These are phyloP conservation scores for Suillus luteus DNA, from an alignment of 768 basidiomycete species.

Conservation along the genomic window DNA sequence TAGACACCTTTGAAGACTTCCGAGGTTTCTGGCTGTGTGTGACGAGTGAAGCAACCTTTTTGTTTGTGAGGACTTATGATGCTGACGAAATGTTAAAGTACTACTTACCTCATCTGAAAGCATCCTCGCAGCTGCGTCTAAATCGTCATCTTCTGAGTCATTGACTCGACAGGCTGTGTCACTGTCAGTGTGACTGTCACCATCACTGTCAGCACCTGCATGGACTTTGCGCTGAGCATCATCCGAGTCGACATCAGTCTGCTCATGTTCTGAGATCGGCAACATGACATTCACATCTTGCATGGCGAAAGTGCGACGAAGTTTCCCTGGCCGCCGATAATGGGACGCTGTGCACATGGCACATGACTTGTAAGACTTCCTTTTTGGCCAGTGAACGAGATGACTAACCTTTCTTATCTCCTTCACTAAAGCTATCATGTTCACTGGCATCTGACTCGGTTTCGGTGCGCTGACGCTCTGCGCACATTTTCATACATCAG, in stretches of 20 bases:
- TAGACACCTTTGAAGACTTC: constrained; percentile 1
- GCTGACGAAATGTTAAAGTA: not conserved
- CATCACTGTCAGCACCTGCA: not conserved
- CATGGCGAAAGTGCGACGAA: not conserved
- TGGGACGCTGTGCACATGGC: not conserved
- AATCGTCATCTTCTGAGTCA: not conserved
- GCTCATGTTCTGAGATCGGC: not conserved
- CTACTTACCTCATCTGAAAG: not conserved
- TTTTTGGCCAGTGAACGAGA: not conserved
- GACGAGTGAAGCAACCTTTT: not conserved
- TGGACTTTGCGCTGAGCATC: not conserved
- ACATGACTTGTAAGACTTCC: constrained; percentile 2
- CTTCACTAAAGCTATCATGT: constrained; percentile 3
- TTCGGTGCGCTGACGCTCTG: not conserved
- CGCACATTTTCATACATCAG: not conserved
- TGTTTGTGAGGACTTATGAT: constrained; percentile 1
- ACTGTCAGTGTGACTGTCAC: not conserved
- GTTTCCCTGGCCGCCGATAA: not conserved
- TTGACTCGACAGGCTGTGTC: not conserved
- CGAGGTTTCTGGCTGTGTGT: not conserved
- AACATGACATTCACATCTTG: not conserved
- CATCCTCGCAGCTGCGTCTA: not conserved
- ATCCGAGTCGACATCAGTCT: not conserved
- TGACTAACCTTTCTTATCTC: constrained; percentile 1
- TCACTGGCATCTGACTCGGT: not conserved